Conservation (phyloP, 2,329 filamentous ascomycete species). For the Apiospora rasikravindrae region DNA sequence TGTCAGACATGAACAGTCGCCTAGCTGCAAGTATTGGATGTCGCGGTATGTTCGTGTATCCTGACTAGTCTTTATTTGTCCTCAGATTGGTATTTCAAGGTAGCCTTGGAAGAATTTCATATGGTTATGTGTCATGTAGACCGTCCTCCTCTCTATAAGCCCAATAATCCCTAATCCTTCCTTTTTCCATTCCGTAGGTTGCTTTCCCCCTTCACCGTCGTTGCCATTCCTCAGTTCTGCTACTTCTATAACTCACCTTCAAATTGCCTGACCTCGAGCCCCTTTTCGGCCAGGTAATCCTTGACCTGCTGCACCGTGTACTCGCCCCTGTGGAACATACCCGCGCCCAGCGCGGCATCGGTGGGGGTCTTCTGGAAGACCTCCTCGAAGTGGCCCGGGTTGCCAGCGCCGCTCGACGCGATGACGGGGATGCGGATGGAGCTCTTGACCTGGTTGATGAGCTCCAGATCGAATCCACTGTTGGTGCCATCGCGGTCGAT, state of each 20-base stretch:
- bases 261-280: constrained; percentile 79
- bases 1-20: background rate
- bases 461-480: constrained; percentile 90
- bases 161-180: background rate
- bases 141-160: background rate
- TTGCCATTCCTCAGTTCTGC: background rate
- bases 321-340: constrained; percentile 96
- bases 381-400: constrained; percentile 85
- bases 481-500: constrained; percentile 97
- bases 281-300: constrained; percentile 73
- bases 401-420: constrained; percentile 89
- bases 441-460: constrained; percentile 87
- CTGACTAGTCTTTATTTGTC: constrained; percentile 31
- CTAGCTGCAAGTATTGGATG: background rate
- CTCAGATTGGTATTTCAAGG: background rate
- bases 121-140: background rate
- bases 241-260: constrained; percentile 59
- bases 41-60: background rate
- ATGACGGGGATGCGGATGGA: constrained; percentile 92
- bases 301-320: constrained; percentile 96
- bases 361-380: constrained; percentile 86
- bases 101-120: background rate
- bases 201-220: background rate
- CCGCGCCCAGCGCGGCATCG: constrained; percentile 91
- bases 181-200: constrained; percentile 22